Conservation (phyloP, 2,329 filamentous ascomycete species). For the Canariomyces notabilis region DNA sequence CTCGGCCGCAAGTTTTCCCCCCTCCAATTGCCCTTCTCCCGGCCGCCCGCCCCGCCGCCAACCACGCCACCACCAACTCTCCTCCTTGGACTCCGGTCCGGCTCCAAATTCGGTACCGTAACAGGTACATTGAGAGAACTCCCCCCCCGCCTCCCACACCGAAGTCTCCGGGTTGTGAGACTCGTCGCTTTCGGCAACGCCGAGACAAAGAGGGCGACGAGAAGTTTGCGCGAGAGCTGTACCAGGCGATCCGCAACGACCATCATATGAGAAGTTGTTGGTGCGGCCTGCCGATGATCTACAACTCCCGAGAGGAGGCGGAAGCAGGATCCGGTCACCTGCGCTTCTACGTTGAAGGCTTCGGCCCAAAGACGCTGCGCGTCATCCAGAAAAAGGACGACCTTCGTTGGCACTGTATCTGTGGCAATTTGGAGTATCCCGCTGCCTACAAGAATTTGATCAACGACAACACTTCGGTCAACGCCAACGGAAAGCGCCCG, state of each 20-base stretch:
- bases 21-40: slow-evolving; percentile 11
- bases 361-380: slow-evolving; percentile 13
- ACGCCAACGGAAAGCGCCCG: slow-evolving; percentile 22
- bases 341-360: slow-evolving; percentile 22
- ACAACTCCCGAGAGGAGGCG: slow-evolving; percentile 23
- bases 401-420: slow-evolving; percentile 22
- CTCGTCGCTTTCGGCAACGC: slow-evolving; percentile 11
- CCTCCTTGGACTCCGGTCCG: slow-evolving; percentile 2
- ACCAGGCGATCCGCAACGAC: slow-evolving; percentile 22
- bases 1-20: slow-evolving; percentile 9
- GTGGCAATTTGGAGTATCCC: slow-evolving; percentile 12
- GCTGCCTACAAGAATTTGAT: slow-evolving; percentile 8
- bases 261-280: slow-evolving; percentile 22
- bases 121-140: slow-evolving; percentile 5
- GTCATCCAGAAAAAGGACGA: slow-evolving; percentile 24
- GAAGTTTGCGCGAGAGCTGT: slow-evolving; percentile 23
- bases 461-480: too few species aligned
- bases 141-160: not conserved
- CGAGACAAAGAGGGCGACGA: slow-evolving; percentile 18
- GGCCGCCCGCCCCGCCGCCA: slow-evolving; percentile 8
- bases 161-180: slow-evolving; percentile 12
- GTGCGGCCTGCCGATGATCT: slow-evolving; percentile 22
- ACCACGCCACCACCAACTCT: slow-evolving; percentile 4
- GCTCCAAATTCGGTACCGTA: slow-evolving; percentile 4
- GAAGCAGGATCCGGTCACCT: slow-evolving; percentile 21